Conservation (phyloP, 306 rosid genomes). For the Cucumis sativus region Cucumber_9930_V3 NC_026660.2:27073501-27074000, state of each 20-base stretch:
- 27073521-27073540: not conserved
- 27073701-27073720: not conserved
- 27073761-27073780: not conserved
- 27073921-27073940: not conserved
- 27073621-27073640: not conserved
- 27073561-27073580: not conserved
- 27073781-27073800: not conserved
- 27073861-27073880: not conserved
- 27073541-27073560: not conserved
- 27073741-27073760: not conserved
- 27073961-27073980: not conserved
- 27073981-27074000: not conserved
- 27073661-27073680: not conserved
- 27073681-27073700: not conserved
- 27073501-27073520: not conserved
- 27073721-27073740: not conserved
- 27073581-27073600: conserved; percentile 6
- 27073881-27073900: not conserved
- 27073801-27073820: not conserved
- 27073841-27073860: not conserved
- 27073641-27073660: not conserved
- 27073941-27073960: not conserved
- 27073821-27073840: too few relatives aligned
- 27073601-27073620: not conserved
- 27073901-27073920: not conserved